Evolutionary conservation across 2,329 filamentous ascomycete genomes (phyloP).

Genomic region (Beauveria sp.): DNA sequence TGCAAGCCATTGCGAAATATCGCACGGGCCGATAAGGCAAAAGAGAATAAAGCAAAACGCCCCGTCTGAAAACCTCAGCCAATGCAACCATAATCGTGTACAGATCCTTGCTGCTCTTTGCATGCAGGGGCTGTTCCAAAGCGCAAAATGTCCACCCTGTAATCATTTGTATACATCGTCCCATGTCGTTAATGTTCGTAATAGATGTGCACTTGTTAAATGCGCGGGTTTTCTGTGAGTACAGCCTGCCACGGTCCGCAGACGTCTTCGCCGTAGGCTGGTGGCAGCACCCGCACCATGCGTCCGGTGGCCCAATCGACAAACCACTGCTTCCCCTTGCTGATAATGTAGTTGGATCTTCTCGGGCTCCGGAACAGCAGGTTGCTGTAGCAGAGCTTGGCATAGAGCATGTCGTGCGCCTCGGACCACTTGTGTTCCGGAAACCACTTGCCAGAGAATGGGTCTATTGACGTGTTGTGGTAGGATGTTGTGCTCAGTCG

Average conservation of each 20-base stretch:
- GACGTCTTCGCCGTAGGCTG: constrained; percentile 43
- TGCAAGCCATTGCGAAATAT: background rate
- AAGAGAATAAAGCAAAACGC: background rate
- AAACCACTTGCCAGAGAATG: constrained; percentile 47
- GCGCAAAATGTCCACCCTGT: background rate
- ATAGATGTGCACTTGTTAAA: constrained; percentile 22
- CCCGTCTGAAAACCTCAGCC: background rate
- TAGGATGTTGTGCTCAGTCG: constrained; percentile 39
- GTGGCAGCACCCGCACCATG: constrained; percentile 46
- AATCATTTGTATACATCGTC: background rate
- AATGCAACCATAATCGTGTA: constrained; percentile 7
- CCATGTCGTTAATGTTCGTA: constrained; percentile 6
- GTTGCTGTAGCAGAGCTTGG: constrained; percentile 53
- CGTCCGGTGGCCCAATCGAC: constrained; percentile 52
- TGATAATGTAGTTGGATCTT: constrained; percentile 50
- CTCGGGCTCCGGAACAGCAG: constrained; percentile 48
- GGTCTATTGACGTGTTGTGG: constrained; percentile 37
- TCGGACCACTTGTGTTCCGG: constrained; percentile 47
- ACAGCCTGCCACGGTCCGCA: constrained; percentile 44
- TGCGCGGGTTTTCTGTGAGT: constrained; percentile 40
- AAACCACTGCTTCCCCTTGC: constrained; percentile 49
- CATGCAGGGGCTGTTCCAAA: background rate
- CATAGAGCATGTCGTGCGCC: constrained; percentile 51
- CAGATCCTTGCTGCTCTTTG: background rate
- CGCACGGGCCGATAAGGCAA: background rate